Base-by-base conservation (phyloP, 768 basidiomycete species). In the Suillus bovinus region DNA sequence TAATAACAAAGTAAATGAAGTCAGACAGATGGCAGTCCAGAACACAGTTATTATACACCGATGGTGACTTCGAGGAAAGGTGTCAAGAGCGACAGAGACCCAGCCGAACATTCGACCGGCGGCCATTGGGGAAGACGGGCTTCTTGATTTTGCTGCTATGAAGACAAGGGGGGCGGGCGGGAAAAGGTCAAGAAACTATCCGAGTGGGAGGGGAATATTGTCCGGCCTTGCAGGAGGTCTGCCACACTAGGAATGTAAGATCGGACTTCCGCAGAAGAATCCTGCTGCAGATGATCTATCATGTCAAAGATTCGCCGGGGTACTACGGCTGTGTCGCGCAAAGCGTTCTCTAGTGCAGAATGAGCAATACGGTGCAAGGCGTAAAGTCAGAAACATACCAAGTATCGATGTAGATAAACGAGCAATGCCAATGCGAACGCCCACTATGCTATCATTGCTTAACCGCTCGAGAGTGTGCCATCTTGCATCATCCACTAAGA, bases 351-450 rank as follows among this genome's bases (percentile, higher is more conserved):
- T 56, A 39, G 17, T 39, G 11, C 24, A 53, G 58, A 33, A 34
- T 58, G 11, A 36, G 38, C 31, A 39, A 50, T 54, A 39, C 47
- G 17, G 49, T 24, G 59, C 63, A 62, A 42, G 34, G 42, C 4
- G 53, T 58, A 34, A 11, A 22, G 46, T 61, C 36, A 62, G 56
- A 56, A 58, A 78, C 85, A 71, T 74, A 90, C 90, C 82, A 66
- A 77, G 80, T 33, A 87, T 71, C 54, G 74, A 68, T 55, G 85
- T 85, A 46, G 87, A 75, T 52, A 93, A 82, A 55, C 94, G 84
- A n/a, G 95, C 89, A 3, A 94, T 81, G 8, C 87, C 90, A 61
- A 97, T 93, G 52, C 94, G 84, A 38, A 97, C 94, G 63, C 93
- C 94, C 57, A 91, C 81, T 14, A 96, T 86, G 39, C 71, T 69